Conservation (phyloP, 2,329 filamentous ascomycete species). For the Bertia moriformis region DNA sequence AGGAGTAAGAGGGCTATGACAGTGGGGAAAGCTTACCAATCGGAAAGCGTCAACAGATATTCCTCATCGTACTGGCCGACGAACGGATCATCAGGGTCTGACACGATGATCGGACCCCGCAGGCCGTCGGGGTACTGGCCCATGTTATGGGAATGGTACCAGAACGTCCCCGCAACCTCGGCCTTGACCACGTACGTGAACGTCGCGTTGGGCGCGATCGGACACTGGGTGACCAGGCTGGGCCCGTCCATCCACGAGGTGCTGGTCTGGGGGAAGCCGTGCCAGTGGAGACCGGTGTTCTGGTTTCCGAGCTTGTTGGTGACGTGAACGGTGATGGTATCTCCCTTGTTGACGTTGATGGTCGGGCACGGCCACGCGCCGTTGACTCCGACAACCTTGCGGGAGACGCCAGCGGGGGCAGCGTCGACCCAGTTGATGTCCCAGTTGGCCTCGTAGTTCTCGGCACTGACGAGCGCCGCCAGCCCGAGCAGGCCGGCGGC, state of each 20-base stretch:
- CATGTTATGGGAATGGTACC: slow-evolving; percentile 45
- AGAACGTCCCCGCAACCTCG: not conserved
- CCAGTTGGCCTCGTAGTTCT: not conserved
- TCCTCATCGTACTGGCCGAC: slow-evolving; percentile 39
- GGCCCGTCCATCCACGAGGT: slow-evolving; percentile 45
- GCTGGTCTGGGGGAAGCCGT: slow-evolving; percentile 39
- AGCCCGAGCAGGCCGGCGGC: too few relatives aligned
- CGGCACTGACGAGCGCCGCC: not conserved
- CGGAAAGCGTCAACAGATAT: slow-evolving; percentile 34
- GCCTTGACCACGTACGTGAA: slow-evolving; percentile 10
- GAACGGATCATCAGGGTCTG: slow-evolving; percentile 40
- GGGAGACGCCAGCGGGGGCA: slow-evolving; percentile 9
- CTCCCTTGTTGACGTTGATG: slow-evolving; percentile 34
- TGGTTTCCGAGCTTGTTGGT: slow-evolving; percentile 35
- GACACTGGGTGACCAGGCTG: slow-evolving; percentile 34
- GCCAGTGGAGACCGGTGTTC: slow-evolving; percentile 37
- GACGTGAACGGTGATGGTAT: slow-evolving; percentile 31
- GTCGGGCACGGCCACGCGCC: slow-evolving; percentile 43
- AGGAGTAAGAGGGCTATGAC: not conserved
- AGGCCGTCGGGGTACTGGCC: slow-evolving; percentile 57
- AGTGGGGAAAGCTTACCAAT: slow-evolving; percentile 13
- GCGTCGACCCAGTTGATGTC: not conserved
- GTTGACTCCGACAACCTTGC: slow-evolving; percentile 42
- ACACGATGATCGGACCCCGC: slow-evolving; percentile 43
- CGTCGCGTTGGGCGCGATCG: slow-evolving; percentile 34